Evolutionary conservation across 306 rosid genomes (phyloP), one percentile per base, ranked within the genome.

Genomic region (Calophaca sinica): DNA sequence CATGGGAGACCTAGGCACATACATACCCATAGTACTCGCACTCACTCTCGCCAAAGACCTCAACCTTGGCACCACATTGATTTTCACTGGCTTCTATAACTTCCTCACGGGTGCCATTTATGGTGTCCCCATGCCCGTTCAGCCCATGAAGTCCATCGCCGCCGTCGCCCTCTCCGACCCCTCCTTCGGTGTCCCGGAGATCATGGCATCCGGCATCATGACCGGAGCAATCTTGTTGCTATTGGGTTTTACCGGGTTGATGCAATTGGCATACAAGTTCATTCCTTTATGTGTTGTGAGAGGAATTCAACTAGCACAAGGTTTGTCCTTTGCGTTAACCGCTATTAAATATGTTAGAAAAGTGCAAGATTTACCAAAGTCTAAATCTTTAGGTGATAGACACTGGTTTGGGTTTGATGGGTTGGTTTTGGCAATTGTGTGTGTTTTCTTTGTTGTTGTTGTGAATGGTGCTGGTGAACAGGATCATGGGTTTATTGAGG

Each of bases 61-160:
- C 39, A 85, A 88, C 77, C 82, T 92, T 0, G 96, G 97, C 26
- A 92, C 97, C 54, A 90, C 97, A 10, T 58, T 92, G 61, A 87
- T 92, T 14, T 92, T 89, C 88, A 88, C 92, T 0, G 96, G 97
- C 9, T 8, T 85, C 41, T 89, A 87, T 74, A 87, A 92, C 81
- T 59, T 89, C 38, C n/a, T 92, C 60, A 85, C 90, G 1, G 97
- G 97, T 2, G 86, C 87, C 58, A 73, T 92, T 6, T 92, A 89
- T 9, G 96, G 96, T 7, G 96, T 89, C 20, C 96, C 96, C 5
- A 90, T 88, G 93, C 93, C 97, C 2, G 96, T 92, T 26, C 97
- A 92, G 66, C 97, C 97, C 29, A 92, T 92, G 97, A 92, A 92
- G 54, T 75, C 96, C 58, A 90, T 92, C 32, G 93, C 87, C 1